These are phyloP conservation scores for Naganishia kalamii DNA, from an alignment of 768 basidiomycete species.

Conservation along the genomic window DNA sequence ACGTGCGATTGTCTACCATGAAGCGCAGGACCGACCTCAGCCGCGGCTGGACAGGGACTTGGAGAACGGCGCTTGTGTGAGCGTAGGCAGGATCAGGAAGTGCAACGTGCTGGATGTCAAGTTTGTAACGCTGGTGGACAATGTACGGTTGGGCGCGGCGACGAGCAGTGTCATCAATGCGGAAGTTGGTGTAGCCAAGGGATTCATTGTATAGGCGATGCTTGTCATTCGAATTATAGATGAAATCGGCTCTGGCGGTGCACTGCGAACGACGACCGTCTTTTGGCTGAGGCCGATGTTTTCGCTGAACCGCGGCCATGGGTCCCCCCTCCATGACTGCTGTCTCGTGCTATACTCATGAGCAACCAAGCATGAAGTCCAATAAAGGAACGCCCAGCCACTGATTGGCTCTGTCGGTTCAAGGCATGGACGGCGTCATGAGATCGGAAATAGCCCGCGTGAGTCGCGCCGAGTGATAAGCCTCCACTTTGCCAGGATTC, in stretches of 20 bases:
- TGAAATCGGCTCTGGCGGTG: no score
- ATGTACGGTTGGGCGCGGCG: conserved; percentile 91
- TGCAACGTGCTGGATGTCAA: conserved; percentile 92
- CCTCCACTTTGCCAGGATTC: no score
- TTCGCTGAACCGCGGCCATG: no score
- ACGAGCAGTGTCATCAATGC: conserved; percentile 97
- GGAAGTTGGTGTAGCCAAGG: conserved; percentile 81
- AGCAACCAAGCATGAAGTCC: no score
- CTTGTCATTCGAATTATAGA: neutral
- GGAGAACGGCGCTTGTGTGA: conserved; percentile 84
- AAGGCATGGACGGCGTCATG: neutral
- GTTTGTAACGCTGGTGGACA: conserved; percentile 86
- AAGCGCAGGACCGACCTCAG: conserved; percentile 86
- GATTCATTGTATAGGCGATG: conserved; percentile 39
- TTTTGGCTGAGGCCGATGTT: no score
- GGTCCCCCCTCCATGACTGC: no score
- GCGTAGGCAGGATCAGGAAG: conserved; percentile 81
- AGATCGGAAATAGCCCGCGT: conserved; percentile 12
- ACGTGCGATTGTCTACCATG: conserved; percentile 82
- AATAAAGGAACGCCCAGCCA: neutral
- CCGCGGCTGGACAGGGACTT: conserved; percentile 84
- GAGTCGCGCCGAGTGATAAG: conserved; percentile 16
- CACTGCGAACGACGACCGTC: no score
- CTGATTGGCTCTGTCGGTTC: no score
- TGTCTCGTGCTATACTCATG: no score